These are phyloP conservation scores for Aspergillus piperis DNA, from an alignment of 2,329 filamentous ascomycete genomes.

Conservation along the genomic window DNA sequence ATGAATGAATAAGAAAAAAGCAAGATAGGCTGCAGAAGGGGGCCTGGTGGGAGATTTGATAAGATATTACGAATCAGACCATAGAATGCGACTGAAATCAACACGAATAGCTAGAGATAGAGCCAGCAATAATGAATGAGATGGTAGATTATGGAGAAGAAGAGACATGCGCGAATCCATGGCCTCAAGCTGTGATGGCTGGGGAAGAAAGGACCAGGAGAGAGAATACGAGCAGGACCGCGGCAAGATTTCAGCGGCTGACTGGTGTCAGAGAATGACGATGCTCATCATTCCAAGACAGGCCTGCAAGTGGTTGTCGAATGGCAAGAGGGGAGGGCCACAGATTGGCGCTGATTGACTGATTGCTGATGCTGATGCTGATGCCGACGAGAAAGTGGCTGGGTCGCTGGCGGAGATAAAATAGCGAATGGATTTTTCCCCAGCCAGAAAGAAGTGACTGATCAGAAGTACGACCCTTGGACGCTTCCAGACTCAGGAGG, in stretches of 20 bases:
- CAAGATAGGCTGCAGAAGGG: background rate
- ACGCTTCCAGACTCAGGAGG: background rate
- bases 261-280: slow-evolving; percentile 9
- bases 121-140: background rate
- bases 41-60: background rate
- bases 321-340: background rate
- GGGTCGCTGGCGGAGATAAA: background rate
- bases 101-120: background rate
- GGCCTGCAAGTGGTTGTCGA: background rate
- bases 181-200: background rate
- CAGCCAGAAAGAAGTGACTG: background rate
- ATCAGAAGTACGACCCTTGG: no score
- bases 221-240: slow-evolving; percentile 1
- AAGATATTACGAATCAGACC: slow-evolving; percentile 2
- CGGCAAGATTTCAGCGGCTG: slow-evolving; percentile 1
- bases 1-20: background rate
- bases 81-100: background rate
- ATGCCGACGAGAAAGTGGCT: background rate
- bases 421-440: background rate
- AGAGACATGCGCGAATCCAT: slow-evolving; percentile 1
- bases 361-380: background rate
- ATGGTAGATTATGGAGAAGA: background rate
- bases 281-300: background rate
- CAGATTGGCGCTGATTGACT: background rate
- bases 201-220: background rate